Base-by-base conservation (phyloP, 176 grass and related monocot genomes). In the Poa pratensis region DNA sequence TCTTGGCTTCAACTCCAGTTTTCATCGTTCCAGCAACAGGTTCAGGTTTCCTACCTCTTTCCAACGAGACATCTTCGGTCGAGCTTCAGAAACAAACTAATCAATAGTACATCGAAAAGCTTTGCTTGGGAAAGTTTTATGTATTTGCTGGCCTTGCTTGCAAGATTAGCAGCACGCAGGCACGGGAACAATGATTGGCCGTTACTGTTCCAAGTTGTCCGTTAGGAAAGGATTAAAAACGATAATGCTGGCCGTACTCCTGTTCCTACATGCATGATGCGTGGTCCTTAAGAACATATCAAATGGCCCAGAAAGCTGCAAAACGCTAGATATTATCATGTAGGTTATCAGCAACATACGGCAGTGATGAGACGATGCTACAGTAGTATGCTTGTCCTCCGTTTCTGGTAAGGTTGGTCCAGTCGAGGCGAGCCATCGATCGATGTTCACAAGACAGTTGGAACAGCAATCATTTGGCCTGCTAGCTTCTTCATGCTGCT, bases 271-370 rank as follows among this genome's bases (percentile, higher is more conserved):
- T 1, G 43, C 2, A 73, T 16, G 43, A 17, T 15, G 26, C 8
- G 62, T 70, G 80, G 86, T 83, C 86, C 86, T 82, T 30, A 60
- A 43, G 24, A 13, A 49, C 46, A 69, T 30, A 50, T n/a, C 50
- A 58, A 68, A 86, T 40, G 83, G 83, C 35, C 77, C 79, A 65
- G 39, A 87, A 82, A 87, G 79, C 79, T 82, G 86, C 60, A 58
- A 23, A 57, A 65, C 42, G 7, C 7, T 76, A 24, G 70, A 69
- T 39, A 86, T n/a, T 16, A 73, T 53, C 68, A 86, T 81, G 28
- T 53, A 74, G 55, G 68, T 75, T 26, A 42, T 86, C 69, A 81
- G 68, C 57, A 74, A 51, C 24, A 43, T 51, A 30, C 61, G 2
- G 75, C n/a, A 46, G 40, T 22, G 28, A 30, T 30, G 28, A 30